Evolutionary conservation across 2,329 filamentous ascomycete genomes (phyloP).

Genomic region (Trichoderma lentiforme): DNA sequence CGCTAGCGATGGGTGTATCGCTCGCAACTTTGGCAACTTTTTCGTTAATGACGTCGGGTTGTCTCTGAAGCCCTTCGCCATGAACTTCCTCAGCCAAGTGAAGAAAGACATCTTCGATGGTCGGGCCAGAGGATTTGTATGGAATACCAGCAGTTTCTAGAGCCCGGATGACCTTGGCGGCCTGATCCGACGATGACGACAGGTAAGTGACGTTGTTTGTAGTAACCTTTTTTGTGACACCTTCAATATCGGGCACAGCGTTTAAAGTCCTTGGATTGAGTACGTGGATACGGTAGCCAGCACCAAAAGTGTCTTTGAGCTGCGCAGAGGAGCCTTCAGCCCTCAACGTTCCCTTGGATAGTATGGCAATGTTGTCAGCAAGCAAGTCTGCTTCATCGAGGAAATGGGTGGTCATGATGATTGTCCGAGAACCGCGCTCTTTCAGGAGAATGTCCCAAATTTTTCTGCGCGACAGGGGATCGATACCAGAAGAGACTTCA

Average conservation of each 20-base stretch:
- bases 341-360: slow-evolving; percentile 64
- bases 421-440: slow-evolving; percentile 63
- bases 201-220: slow-evolving; percentile 70
- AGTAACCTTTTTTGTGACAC: slow-evolving; percentile 50
- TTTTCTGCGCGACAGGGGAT: slow-evolving; percentile 60
- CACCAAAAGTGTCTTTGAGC: slow-evolving; percentile 63
- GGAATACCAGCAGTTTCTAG: slow-evolving; percentile 63
- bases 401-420: slow-evolving; percentile 72
- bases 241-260: slow-evolving; percentile 51
- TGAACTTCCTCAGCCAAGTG: slow-evolving; percentile 54
- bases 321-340: slow-evolving; percentile 67
- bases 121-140: slow-evolving; percentile 66
- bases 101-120: slow-evolving; percentile 70
- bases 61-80: slow-evolving; percentile 6
- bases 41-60: background rate
- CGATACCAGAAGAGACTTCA: slow-evolving; percentile 70
- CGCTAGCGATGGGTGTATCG: background rate
- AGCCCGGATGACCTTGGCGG: slow-evolving; percentile 63
- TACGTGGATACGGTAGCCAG: slow-evolving; percentile 30
- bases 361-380: slow-evolving; percentile 66
- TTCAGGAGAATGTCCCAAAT: slow-evolving; percentile 60
- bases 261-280: slow-evolving; percentile 26
- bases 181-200: slow-evolving; percentile 62
- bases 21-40: background rate
- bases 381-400: slow-evolving; percentile 73